Conservation (phyloP, 768 basidiomycete species). For the Trametopsis cervina region DNA sequence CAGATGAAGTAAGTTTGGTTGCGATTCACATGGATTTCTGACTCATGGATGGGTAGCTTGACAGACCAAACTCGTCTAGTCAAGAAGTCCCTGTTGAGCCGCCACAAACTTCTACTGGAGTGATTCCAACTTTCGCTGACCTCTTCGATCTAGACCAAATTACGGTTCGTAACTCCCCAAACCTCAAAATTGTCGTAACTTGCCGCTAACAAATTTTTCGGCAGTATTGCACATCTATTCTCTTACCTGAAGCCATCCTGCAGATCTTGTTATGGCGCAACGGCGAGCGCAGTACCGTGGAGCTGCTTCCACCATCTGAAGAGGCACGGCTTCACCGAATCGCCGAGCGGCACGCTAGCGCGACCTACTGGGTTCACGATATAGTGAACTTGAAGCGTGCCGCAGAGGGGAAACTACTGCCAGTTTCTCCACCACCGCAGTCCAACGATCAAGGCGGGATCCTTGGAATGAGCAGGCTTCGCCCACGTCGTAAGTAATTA, state of each 20-base stretch:
- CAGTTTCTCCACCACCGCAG: neutral
- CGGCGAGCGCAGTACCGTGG: constrained; percentile 45
- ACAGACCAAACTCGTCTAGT: too few species aligned
- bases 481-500: constrained; percentile 1
- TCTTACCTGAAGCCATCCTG: constrained; percentile 63
- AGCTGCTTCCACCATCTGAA: constrained; percentile 43
- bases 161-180: constrained; percentile 34
- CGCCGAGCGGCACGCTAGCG: constrained; percentile 39
- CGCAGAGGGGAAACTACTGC: constrained; percentile 16
- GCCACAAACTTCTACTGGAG: neutral
- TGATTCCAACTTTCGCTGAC: constrained; percentile 29
- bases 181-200: neutral
- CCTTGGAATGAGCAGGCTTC: neutral
- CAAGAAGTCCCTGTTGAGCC: too few species aligned
- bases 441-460: neutral
- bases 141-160: constrained; percentile 42
- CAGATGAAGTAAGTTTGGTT: neutral
- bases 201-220: neutral
- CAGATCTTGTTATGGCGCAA: constrained; percentile 72
- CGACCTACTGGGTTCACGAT: constrained; percentile 68
- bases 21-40: neutral
- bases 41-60: neutral
- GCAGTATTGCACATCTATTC: constrained; percentile 67
- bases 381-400: constrained; percentile 35
- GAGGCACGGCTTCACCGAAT: constrained; percentile 48